Evolutionary conservation across 768 basidiomycete genomes (phyloP).

Genomic region (Punctularia strigosozonata): DNA sequence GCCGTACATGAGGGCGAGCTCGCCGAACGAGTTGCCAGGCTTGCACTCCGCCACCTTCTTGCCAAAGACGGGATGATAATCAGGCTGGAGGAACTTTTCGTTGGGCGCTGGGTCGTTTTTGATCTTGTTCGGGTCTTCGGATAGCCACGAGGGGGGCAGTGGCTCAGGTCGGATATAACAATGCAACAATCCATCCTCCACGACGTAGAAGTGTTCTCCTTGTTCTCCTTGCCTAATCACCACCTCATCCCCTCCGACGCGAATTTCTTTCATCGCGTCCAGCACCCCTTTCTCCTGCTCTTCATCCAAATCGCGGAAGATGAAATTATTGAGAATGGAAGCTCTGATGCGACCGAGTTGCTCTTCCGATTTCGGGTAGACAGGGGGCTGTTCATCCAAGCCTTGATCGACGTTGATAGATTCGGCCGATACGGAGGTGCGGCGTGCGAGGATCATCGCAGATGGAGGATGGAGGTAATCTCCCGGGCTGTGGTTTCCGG

Average conservation of each 20-base stretch:
- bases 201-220: slow-evolving; percentile 96
- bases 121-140: slow-evolving; percentile 19
- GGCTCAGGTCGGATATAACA: slow-evolving; percentile 70
- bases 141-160: slow-evolving; percentile 46
- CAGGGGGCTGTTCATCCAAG: slow-evolving; percentile 55
- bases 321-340: slow-evolving; percentile 81
- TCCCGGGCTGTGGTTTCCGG: slow-evolving; percentile 31
- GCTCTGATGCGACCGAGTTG: slow-evolving; percentile 82
- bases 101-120: slow-evolving; percentile 18
- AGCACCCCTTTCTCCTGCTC: slow-evolving; percentile 91
- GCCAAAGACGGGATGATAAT: slow-evolving; percentile 61
- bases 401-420: slow-evolving; percentile 77
- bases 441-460: slow-evolving; percentile 75
- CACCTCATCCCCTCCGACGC: slow-evolving; percentile 62
- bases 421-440: slow-evolving; percentile 93
- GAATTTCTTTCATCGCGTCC: slow-evolving; percentile 89
- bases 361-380: slow-evolving; percentile 67
- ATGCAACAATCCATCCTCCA: slow-evolving; percentile 79
- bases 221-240: slow-evolving; percentile 95
- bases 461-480: slow-evolving; percentile 67
- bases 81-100: slow-evolving; percentile 50
- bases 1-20: slow-evolving; percentile 96
- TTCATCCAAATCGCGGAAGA: slow-evolving; percentile 93
- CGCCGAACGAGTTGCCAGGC: slow-evolving; percentile 84
- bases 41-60: slow-evolving; percentile 77